A percentile compares a stretch with the other conserved stretches of the same genome.
These are phyloP conservation scores for Terfezia boudieri DNA, from an alignment of 495 filamentous ascomycete genomes.

Conservation along the genomic window DNA sequence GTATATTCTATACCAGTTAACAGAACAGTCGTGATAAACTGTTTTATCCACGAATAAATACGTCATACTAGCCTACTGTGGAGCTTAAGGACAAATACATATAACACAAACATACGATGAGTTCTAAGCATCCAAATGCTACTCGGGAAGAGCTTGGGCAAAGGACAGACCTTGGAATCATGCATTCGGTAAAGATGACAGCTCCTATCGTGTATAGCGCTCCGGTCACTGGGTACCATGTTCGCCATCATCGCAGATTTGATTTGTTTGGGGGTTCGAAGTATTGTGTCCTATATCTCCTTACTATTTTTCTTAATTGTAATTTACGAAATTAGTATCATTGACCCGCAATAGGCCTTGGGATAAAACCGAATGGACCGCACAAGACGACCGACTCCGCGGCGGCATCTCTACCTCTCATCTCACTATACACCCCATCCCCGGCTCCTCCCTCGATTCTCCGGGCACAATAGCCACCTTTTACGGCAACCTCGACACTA, in stretches of 20 bases:
- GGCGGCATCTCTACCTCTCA: constrained; percentile 39
- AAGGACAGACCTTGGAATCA: no score
- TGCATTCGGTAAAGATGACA: no score
- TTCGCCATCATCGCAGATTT: background rate
- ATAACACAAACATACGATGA: no score
- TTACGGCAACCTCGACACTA: constrained; percentile 45
- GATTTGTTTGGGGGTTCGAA: background rate
- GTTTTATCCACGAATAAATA: no score
- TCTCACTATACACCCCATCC: constrained; percentile 19
- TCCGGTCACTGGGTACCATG: background rate
- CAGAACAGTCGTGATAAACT: no score
- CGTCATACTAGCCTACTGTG: no score
- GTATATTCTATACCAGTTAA: no score
- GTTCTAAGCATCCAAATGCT: no score
- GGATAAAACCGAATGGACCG: constrained; percentile 36
- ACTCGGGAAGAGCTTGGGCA: no score
- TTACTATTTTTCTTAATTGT: background rate
- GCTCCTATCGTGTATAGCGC: no score
- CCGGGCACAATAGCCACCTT: constrained; percentile 27
- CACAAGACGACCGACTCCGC: constrained; percentile 49
- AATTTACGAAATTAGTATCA: background rate
- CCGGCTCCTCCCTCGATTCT: constrained; percentile 7
- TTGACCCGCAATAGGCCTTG: constrained; percentile 28
- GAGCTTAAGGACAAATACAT: no score
- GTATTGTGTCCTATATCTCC: background rate